phyloP scores from a whole-genome alignment of 1,284 basidiomycete genomes.

The Marasmius sp. region DNA sequence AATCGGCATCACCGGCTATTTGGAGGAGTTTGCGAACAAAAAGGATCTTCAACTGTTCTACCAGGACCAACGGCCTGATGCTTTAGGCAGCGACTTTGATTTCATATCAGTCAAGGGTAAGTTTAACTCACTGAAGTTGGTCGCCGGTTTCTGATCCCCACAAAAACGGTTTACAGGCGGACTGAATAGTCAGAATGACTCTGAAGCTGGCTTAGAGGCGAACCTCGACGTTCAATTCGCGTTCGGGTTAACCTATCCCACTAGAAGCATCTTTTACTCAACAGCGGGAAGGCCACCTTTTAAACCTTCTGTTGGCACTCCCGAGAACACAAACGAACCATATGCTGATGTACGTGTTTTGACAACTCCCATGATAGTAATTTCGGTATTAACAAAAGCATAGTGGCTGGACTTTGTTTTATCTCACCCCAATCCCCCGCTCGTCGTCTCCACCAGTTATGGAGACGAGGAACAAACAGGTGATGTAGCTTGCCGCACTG shows the following conservation, averaged over 20 bases:
- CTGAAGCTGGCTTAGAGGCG: slow-evolving; percentile 55
- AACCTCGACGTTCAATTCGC: slow-evolving; percentile 61
- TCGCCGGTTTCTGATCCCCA: neutral
- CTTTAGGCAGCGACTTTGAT: slow-evolving; percentile 35
- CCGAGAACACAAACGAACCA: slow-evolving; percentile 48
- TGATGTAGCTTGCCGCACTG: neutral
- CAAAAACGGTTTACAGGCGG: slow-evolving; percentile 39
- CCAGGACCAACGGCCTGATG: slow-evolving; percentile 41
- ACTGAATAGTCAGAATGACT: slow-evolving; percentile 52
- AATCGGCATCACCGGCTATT: slow-evolving; percentile 41
- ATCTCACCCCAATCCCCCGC: slow-evolving; percentile 6
- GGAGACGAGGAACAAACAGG: slow-evolving; percentile 38
- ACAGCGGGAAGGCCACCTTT: slow-evolving; percentile 47
- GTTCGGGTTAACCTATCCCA: slow-evolving; percentile 14
- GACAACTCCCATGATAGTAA: slow-evolving; percentile 31
- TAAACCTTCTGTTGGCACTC: slow-evolving; percentile 37
- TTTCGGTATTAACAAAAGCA: slow-evolving; percentile 36
- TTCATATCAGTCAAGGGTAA: slow-evolving; percentile 52
- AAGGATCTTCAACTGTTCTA: slow-evolving; percentile 56
- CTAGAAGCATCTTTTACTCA: slow-evolving; percentile 23
- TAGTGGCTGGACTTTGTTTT: slow-evolving; percentile 21
- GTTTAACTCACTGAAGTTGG: neutral
- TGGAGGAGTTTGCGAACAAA: slow-evolving; percentile 43
- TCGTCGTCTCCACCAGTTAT: slow-evolving; percentile 23
- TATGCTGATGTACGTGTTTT: slow-evolving; percentile 14